phyloP scores from a whole-genome alignment of 768 basidiomycete genomes.

The Phaffia australis region DNA sequence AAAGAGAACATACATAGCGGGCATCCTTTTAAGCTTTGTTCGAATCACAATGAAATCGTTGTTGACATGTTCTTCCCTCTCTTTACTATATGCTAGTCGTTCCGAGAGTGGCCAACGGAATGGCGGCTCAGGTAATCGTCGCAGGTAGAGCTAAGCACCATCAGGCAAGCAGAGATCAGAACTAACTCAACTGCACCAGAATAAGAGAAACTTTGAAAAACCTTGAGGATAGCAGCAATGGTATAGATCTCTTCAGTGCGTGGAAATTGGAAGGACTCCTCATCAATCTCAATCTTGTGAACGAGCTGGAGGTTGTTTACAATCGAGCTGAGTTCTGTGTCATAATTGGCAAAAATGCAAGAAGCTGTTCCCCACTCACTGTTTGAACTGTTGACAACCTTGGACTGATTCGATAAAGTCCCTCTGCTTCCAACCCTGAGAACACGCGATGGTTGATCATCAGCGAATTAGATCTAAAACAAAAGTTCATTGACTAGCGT shows the following conservation, averaged over 20 bases:
- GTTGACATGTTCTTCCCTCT: constrained; percentile 16
- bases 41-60: constrained; percentile 21
- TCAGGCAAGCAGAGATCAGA: neutral
- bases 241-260: constrained; percentile 23
- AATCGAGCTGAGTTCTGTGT: neutral
- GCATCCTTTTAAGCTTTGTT: constrained; percentile 18
- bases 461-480: constrained; percentile 7
- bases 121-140: constrained; percentile 22
- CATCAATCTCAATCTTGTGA: constrained; percentile 19
- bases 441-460: constrained; percentile 12
- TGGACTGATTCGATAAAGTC: constrained; percentile 6
- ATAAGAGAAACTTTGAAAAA: neutral
- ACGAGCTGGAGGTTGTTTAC: neutral
- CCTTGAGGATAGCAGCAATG: constrained; percentile 26
- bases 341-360: neutral
- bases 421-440: neutral
- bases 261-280: constrained; percentile 22
- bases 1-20: constrained; percentile 14
- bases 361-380: neutral
- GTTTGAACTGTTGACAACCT: constrained; percentile 10
- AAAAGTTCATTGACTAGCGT: neutral
- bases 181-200: neutral
- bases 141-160: constrained; percentile 17
- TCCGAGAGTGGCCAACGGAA: constrained; percentile 22
- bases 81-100: constrained; percentile 10